Percentiles rank a stretch among this genome's conserved stretches.
Conservation (phyloP, 768 basidiomycete species). For the Obba rivulosa region DNA sequence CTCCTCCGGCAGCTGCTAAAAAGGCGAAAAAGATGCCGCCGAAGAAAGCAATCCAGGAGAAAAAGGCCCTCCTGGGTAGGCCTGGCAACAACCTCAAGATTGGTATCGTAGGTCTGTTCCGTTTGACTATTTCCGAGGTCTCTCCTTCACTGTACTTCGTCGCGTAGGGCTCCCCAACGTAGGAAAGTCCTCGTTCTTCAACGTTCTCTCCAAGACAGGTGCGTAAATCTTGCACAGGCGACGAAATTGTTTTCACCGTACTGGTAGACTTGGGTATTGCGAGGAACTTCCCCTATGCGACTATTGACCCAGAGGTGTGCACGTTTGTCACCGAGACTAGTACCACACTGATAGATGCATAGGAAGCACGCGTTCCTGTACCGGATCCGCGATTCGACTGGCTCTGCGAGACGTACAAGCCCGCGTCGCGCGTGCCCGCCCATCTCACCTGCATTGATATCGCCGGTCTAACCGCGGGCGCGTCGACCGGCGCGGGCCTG, state of each 20-base stretch:
- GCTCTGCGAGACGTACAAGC: constrained; percentile 90
- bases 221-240: constrained; percentile 15
- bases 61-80: constrained; percentile 82
- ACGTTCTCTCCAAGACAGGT: constrained; percentile 90
- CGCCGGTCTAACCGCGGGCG: constrained; percentile 96
- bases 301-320: constrained; percentile 38
- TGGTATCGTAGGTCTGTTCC: constrained; percentile 90
- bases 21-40: constrained; percentile 89
- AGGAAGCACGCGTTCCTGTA: constrained; percentile 91
- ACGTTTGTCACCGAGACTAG: background rate
- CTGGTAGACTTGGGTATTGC: constrained; percentile 80
- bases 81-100: constrained; percentile 98
- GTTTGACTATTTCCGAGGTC: constrained; percentile 7
- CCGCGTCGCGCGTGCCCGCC: constrained; percentile 81
- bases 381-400: constrained; percentile 94
- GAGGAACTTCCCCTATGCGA: constrained; percentile 96
- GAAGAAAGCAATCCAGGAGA: constrained; percentile 71
- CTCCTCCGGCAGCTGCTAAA: constrained; percentile 12
- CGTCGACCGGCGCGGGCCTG: constrained; percentile 95
- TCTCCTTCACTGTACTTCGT: constrained; percentile 3
- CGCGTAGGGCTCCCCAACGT: constrained; percentile 87
- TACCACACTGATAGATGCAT: background rate
- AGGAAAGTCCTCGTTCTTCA: constrained; percentile 99
- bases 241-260: constrained; percentile 2
- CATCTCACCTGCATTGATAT: constrained; percentile 98